A percentile compares a stretch with the other conserved stretches of the same genome.
Conservation (phyloP, 495 filamentous ascomycete genomes). For the Jackrogersella multiformis region DNA sequence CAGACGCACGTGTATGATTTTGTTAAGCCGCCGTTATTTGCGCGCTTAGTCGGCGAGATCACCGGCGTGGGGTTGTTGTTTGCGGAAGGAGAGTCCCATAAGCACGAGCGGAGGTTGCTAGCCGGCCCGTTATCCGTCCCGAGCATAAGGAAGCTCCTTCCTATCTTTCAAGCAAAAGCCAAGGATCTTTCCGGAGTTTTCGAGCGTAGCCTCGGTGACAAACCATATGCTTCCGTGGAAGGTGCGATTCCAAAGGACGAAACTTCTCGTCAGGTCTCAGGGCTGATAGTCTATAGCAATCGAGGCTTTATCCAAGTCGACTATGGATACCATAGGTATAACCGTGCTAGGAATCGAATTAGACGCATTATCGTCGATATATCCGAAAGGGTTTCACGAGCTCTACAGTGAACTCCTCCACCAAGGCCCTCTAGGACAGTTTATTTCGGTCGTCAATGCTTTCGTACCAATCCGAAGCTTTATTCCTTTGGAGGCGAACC, state of each 20-base stretch:
- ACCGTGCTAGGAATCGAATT: conserved; percentile 76
- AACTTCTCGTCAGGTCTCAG: neutral
- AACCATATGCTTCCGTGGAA: conserved; percentile 33
- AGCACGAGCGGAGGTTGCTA: conserved; percentile 43
- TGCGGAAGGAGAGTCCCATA: conserved; percentile 47
- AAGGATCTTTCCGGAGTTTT: conserved; percentile 17
- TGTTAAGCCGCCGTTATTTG: conserved; percentile 47
- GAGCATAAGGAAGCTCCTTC: conserved; percentile 39
- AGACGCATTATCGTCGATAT: conserved; percentile 57
- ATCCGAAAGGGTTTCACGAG: conserved; percentile 43
- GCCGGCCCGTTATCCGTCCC: conserved; percentile 36
- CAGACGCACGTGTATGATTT: conserved; percentile 50
- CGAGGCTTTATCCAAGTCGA: conserved; percentile 46
- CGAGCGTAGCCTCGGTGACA: conserved; percentile 19
- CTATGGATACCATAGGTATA: conserved; percentile 76
- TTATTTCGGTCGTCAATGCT: conserved; percentile 47
- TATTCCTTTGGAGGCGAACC: conserved; percentile 45
- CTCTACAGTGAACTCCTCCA: conserved; percentile 40
- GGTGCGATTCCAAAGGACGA: conserved; percentile 9
- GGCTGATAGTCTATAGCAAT: conserved; percentile 14
- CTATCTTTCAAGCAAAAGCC: conserved; percentile 36
- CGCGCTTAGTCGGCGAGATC: conserved; percentile 46
- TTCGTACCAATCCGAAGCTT: conserved; percentile 42
- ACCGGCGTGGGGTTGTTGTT: conserved; percentile 47
- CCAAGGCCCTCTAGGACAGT: conserved; percentile 40